A percentile compares a stretch with the other conserved stretches of the same genome.
These are phyloP conservation scores for Aspergillus steynii DNA, from an alignment of 495 filamentous ascomycete genomes.

Conservation along the genomic window DNA sequence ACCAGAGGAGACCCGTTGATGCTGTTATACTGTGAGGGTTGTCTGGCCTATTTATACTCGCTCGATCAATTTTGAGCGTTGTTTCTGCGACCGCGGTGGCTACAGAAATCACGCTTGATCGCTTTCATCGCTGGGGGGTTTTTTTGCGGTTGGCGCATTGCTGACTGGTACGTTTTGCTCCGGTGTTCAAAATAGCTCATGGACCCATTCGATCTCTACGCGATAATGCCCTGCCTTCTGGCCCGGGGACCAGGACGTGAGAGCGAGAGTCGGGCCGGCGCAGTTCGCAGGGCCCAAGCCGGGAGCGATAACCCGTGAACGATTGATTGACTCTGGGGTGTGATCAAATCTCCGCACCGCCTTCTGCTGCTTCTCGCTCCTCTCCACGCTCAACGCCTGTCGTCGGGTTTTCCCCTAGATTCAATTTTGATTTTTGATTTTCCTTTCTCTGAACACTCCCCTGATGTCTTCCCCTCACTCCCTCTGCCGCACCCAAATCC, in stretches of 20 bases:
- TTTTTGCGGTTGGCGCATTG: conserved; percentile 43
- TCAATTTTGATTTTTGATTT: conserved; percentile 9
- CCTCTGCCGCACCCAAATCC: neutral
- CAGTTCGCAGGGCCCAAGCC: conserved; percentile 23
- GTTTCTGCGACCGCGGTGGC: conserved; percentile 27
- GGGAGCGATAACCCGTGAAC: conserved; percentile 23
- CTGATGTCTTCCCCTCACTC: neutral
- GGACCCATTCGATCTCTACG: conserved; percentile 6
- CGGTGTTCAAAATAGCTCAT: conserved; percentile 18
- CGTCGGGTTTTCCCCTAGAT: conserved; percentile 15
- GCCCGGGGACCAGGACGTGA: conserved; percentile 5
- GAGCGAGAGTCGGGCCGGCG: conserved; percentile 21
- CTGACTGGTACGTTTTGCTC: conserved; percentile 45
- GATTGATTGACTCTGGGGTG: conserved; percentile 36
- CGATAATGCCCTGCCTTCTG: neutral
- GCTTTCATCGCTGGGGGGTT: conserved; percentile 32
- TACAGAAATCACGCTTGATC: conserved; percentile 38
- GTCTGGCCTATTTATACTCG: neutral
- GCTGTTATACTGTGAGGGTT: neutral
- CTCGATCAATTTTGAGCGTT: neutral
- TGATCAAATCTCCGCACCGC: conserved; percentile 53
- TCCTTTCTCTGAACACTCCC: neutral
- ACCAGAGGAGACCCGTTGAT: neutral
- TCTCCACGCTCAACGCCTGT: conserved; percentile 10
- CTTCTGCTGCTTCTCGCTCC: conserved; percentile 33